phyloP scores from a whole-genome alignment of 208 protist species.

The Wallacemonas collosoma region DNA sequence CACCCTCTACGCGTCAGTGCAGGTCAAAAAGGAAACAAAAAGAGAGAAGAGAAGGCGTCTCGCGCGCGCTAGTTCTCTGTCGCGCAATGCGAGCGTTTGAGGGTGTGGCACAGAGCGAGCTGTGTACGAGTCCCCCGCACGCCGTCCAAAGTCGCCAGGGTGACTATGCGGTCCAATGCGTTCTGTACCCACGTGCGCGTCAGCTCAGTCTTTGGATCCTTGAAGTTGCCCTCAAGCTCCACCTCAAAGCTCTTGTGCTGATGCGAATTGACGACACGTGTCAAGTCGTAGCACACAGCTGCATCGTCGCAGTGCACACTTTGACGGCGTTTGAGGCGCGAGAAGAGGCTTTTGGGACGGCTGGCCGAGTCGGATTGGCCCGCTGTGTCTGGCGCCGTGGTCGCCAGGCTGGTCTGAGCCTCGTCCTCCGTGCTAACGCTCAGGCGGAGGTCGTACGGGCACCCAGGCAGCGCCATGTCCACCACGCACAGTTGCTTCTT shows the following conservation, averaged over 20 bases:
- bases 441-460: constrained; percentile 72
- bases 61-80: no score
- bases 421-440: constrained; percentile 47
- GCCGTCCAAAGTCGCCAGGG: constrained; percentile 34
- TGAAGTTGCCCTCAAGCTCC: constrained; percentile 69
- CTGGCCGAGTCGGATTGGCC: constrained; percentile 5
- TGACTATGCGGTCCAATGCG: constrained; percentile 40
- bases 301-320: constrained; percentile 34
- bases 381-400: constrained; percentile 16
- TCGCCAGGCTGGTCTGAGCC: not conserved
- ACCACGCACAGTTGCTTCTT: constrained; percentile 63
- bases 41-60: no score
- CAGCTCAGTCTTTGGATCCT: constrained; percentile 29
- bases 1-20: no score
- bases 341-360: constrained; percentile 22
- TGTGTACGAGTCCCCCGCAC: not conserved
- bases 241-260: constrained; percentile 49
- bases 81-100: not conserved
- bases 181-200: constrained; percentile 52
- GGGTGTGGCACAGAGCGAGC: no score
- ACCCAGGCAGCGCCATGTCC: constrained; percentile 60
- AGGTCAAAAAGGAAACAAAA: no score
- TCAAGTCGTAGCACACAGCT: constrained; percentile 69
- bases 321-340: constrained; percentile 57
- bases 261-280: constrained; percentile 29